Evolutionary conservation across 176 grass and related monocot genomes (phyloP).

Genomic region (Lolium perenne): DNA sequence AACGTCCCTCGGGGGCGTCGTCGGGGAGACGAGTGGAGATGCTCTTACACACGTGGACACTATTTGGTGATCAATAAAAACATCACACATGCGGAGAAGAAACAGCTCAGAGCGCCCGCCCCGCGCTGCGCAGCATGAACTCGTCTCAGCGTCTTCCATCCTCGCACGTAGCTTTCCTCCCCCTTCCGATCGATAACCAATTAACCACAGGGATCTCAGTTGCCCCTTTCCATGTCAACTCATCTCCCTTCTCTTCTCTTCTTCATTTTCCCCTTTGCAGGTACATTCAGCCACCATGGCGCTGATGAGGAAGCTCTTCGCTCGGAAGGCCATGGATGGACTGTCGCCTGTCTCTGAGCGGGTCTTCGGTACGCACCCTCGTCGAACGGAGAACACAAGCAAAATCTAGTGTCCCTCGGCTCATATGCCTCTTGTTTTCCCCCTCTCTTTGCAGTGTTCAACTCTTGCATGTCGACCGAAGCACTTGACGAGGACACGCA

Average conservation of each 20-base stretch:
- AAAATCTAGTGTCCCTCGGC: neutral
- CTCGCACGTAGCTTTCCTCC: conserved; percentile 29
- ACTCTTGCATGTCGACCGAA: conserved; percentile 52
- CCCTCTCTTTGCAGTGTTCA: conserved; percentile 50
- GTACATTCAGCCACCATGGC: conserved; percentile 25
- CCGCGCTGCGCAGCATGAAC: neutral
- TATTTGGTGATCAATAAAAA: too few relatives aligned
- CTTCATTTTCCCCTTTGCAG: neutral
- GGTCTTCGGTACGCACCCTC: conserved; percentile 29
- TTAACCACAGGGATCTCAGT: neutral
- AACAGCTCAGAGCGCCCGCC: neutral
- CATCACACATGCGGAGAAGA: neutral
- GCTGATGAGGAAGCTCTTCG: conserved; percentile 45
- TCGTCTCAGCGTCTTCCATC: conserved; percentile 19
- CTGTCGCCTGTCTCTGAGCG: conserved; percentile 25
- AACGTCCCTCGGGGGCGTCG: too few relatives aligned
- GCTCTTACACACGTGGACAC: too few relatives aligned
- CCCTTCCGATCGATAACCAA: neutral
- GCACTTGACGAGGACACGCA: conserved; percentile 35
- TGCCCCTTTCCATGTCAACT: neutral
- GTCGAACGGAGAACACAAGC: neutral
- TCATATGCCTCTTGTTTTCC: neutral
- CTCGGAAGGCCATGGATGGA: conserved; percentile 39
- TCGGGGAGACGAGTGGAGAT: too few relatives aligned
- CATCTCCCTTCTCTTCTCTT: neutral